phyloP scores from a whole-genome alignment of 1,284 basidiomycete species.

The Microbotryum intermedium region DNA sequence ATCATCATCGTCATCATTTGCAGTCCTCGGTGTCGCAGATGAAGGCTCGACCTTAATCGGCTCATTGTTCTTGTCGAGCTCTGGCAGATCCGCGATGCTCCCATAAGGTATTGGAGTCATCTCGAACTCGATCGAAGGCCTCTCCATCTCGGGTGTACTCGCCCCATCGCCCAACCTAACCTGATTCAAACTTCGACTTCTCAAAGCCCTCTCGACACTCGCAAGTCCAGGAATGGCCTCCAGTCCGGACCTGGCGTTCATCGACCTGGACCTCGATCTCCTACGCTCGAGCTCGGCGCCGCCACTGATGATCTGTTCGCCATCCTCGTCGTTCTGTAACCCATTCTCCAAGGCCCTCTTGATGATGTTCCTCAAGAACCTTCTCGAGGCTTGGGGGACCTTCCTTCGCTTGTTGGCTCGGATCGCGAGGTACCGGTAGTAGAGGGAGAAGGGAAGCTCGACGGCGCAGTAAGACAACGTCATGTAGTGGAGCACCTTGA shows the following conservation, averaged over 20 bases:
- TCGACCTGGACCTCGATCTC: conserved; percentile 3
- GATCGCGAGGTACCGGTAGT: conserved; percentile 56
- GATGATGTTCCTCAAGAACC: conserved; percentile 53
- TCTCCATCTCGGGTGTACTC: too few relatives aligned
- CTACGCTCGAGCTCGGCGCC: neutral
- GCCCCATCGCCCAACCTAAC: too few relatives aligned
- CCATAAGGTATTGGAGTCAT: too few relatives aligned
- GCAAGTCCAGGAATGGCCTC: too few relatives aligned
- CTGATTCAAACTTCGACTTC: too few relatives aligned
- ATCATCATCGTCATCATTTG: too few relatives aligned
- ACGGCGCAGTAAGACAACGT: conserved; percentile 15
- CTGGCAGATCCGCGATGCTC: too few relatives aligned
- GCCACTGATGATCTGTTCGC: neutral
- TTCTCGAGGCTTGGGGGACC: conserved; percentile 16
- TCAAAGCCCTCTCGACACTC: too few relatives aligned
- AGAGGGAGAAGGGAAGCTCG: conserved; percentile 68
- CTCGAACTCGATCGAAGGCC: too few relatives aligned
- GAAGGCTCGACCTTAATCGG: too few relatives aligned
- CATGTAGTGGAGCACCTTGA: conserved; percentile 14
- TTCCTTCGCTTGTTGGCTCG: conserved; percentile 38
- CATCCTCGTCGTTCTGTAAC: conserved; percentile 2
- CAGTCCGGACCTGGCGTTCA: neutral
- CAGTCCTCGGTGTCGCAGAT: too few relatives aligned
- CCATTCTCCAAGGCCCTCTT: conserved; percentile 50
- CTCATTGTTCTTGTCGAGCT: too few relatives aligned